Evolutionary conservation across 306 rosid genomes (phyloP).

Genomic region (Macrotyloma uniflorum): DNA sequence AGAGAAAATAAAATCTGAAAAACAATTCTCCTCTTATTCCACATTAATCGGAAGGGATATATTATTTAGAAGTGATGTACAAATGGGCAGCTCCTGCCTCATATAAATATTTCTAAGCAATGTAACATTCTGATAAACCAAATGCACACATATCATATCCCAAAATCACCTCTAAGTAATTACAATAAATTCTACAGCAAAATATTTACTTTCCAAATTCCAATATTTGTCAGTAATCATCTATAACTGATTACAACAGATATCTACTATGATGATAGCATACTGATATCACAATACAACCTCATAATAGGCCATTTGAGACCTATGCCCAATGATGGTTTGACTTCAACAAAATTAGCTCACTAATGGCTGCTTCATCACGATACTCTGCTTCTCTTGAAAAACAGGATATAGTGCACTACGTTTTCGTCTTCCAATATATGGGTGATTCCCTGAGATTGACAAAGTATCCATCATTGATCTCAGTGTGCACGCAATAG

Average conservation of each 20-base stretch:
- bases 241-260: neutral
- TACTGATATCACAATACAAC: neutral
- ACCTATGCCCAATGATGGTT: neutral
- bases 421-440: neutral
- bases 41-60: neutral
- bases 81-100: neutral
- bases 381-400: neutral
- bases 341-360: neutral
- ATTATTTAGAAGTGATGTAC: neutral
- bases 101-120: neutral
- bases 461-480: neutral
- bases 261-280: neutral
- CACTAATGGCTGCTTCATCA: neutral
- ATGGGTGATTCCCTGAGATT: neutral
- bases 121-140: neutral
- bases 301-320: neutral
- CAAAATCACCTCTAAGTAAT: neutral
- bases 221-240: neutral
- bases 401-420: neutral
- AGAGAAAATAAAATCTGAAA: neutral
- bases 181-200: neutral
- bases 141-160: neutral
- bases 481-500: neutral
- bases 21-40: neutral
- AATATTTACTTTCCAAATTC: neutral